phyloP scores from a whole-genome alignment of 2,329 filamentous ascomycete species.

The Cladobotryum protrusum region DNA sequence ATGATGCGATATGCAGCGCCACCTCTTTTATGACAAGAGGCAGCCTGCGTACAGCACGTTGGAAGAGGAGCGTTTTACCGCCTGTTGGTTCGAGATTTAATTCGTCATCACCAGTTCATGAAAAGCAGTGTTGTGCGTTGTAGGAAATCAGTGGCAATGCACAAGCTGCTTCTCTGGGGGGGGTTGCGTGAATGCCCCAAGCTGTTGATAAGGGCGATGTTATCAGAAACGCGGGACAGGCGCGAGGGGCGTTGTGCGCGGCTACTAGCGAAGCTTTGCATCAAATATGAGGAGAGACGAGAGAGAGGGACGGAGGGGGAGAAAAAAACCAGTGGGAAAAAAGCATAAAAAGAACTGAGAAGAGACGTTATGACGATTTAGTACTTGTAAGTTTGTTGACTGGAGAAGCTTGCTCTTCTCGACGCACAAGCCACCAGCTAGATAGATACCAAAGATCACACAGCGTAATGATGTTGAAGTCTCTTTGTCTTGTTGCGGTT shows the following conservation, averaged over 20 bases:
- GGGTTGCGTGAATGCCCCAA: background rate
- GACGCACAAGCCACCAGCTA: no score
- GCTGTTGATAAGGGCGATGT: background rate
- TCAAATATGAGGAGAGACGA: background rate
- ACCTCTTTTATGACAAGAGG: constrained; percentile 1
- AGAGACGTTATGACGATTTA: background rate
- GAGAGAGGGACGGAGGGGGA: background rate
- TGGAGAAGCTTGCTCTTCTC: no score
- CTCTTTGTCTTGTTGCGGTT: no score
- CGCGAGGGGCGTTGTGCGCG: background rate
- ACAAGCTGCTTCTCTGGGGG: background rate
- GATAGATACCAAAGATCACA: no score
- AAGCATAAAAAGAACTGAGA: background rate
- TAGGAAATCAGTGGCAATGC: background rate
- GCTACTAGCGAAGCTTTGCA: background rate
- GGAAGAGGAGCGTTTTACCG: constrained; percentile 6
- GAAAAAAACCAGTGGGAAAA: background rate
- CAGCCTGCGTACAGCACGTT: constrained; percentile 1
- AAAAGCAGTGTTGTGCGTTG: background rate
- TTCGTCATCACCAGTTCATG: constrained; percentile 5
- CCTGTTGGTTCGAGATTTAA: constrained; percentile 4
- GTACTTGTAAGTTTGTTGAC: no score
- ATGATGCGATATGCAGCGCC: background rate
- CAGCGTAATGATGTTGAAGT: no score
- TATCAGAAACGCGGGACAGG: background rate